Conservation (phyloP, 2,329 filamentous ascomycete genomes). For the Grosmannia huntii region DNA sequence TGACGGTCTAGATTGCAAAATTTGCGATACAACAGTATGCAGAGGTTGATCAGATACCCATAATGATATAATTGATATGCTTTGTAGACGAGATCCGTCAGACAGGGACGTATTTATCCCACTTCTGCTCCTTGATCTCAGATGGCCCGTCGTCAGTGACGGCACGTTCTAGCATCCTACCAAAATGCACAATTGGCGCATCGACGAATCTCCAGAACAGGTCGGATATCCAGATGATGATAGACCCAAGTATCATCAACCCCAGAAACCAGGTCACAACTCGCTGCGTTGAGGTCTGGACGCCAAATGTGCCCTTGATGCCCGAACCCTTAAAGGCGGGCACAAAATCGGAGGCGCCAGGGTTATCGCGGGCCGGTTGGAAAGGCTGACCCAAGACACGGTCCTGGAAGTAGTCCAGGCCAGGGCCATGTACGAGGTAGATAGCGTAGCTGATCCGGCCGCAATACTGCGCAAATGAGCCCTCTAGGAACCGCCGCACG, state of each 20-base stretch:
- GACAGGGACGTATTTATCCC: background rate
- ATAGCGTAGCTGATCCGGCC: slow-evolving; percentile 44
- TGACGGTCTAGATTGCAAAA: background rate
- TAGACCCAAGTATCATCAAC: slow-evolving; percentile 20
- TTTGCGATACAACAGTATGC: background rate
- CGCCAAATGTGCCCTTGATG: slow-evolving; percentile 21
- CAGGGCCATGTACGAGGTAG: slow-evolving; percentile 44
- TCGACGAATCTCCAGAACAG: slow-evolving; percentile 47
- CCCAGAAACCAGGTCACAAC: slow-evolving; percentile 24
- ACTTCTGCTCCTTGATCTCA: background rate
- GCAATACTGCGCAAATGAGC: slow-evolving; percentile 37
- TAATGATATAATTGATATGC: too few relatives aligned
- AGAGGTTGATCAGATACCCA: background rate
- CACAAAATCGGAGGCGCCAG: slow-evolving; percentile 11
- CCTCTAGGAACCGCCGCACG: slow-evolving; percentile 29
- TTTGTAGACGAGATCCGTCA: background rate
- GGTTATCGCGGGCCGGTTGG: slow-evolving; percentile 13
- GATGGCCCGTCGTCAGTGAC: slow-evolving; percentile 13
- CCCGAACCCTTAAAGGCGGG: slow-evolving; percentile 15
- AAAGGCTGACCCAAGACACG: slow-evolving; percentile 17
- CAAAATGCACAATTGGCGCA: slow-evolving; percentile 22
- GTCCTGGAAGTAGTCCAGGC: slow-evolving; percentile 26
- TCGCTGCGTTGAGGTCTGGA: slow-evolving; percentile 17
- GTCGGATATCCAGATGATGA: slow-evolving; percentile 42
- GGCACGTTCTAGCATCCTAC: slow-evolving; percentile 16